These are phyloP conservation scores for Corymbia maculata DNA, from an alignment of 345 rosid species.

Conservation along the genomic window DNA sequence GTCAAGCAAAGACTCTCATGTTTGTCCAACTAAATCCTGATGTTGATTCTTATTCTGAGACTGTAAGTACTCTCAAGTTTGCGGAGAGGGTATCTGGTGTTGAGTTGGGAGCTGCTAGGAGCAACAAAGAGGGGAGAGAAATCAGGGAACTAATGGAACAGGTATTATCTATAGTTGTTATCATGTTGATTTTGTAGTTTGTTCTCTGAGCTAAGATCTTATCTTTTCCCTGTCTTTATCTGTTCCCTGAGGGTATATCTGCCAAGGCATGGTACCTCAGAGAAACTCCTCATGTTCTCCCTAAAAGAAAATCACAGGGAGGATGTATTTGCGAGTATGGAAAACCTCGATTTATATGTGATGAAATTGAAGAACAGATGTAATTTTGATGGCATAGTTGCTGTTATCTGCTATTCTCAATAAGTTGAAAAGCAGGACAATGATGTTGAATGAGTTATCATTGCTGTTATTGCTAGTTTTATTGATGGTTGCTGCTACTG, in stretches of 20 bases:
- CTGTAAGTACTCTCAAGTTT: constrained; percentile 84
- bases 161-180: constrained; percentile 17
- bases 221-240: background rate
- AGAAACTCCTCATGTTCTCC: background rate
- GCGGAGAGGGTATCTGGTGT: constrained; percentile 98
- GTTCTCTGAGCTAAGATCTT: background rate
- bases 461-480: background rate
- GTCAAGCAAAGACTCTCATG: constrained; percentile 97
- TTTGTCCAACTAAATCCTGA: constrained; percentile 97
- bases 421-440: background rate
- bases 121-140: constrained; percentile 83
- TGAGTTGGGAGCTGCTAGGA: constrained; percentile 91
- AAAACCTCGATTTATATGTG: background rate
- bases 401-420: background rate
- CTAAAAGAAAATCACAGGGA: background rate
- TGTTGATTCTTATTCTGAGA: constrained; percentile 82
- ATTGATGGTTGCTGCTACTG: background rate
- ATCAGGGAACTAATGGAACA: constrained; percentile 91
- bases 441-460: background rate
- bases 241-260: background rate
- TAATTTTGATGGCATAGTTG: background rate
- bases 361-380: background rate
- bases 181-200: background rate
- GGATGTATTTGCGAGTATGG: background rate
- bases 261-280: background rate